phyloP scores from a whole-genome alignment of 176 grass and related monocot genomes.

The Oryza punctata region DNA sequence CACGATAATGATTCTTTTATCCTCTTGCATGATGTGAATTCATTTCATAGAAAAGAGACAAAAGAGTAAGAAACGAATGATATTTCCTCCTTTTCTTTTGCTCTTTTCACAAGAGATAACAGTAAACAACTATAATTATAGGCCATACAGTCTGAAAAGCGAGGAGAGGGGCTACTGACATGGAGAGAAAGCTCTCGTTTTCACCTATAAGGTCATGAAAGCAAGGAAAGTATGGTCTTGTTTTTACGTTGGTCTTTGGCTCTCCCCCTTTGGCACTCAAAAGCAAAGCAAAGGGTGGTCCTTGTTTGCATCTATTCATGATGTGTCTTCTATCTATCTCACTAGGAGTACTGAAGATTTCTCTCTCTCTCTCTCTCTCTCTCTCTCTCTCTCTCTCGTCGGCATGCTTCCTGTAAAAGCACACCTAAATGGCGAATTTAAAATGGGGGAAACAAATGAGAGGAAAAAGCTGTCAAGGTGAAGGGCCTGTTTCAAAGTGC shows the following conservation, averaged over 20 bases:
- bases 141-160: conserved; percentile 46
- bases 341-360: conserved; percentile 40
- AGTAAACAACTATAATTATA: conserved; percentile 39
- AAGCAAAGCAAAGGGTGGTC: conserved; percentile 78
- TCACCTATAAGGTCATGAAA: conserved; percentile 71
- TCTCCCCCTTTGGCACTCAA: conserved; percentile 59
- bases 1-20: neutral
- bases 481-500: conserved; percentile 33
- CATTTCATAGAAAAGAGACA: conserved; percentile 25
- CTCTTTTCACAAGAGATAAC: conserved; percentile 49
- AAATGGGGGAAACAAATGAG: conserved; percentile 41
- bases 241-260: conserved; percentile 79
- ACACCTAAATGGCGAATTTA: conserved; percentile 40
- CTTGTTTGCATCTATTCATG: conserved; percentile 78
- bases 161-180: conserved; percentile 42
- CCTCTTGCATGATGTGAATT: conserved; percentile 35
- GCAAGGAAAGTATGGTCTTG: conserved; percentile 84
- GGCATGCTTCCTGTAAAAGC: conserved; percentile 67
- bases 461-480: conserved; percentile 47
- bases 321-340: conserved; percentile 65
- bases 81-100: conserved; percentile 44
- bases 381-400: conserved; percentile 39
- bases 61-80: conserved; percentile 9
- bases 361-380: conserved; percentile 34
- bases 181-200: conserved; percentile 71